A percentile compares a stretch with the other conserved stretches of the same genome.
phyloP scores from a whole-genome alignment of 352 stramenopile species.

The Phytophthora citrophthora region DNA sequence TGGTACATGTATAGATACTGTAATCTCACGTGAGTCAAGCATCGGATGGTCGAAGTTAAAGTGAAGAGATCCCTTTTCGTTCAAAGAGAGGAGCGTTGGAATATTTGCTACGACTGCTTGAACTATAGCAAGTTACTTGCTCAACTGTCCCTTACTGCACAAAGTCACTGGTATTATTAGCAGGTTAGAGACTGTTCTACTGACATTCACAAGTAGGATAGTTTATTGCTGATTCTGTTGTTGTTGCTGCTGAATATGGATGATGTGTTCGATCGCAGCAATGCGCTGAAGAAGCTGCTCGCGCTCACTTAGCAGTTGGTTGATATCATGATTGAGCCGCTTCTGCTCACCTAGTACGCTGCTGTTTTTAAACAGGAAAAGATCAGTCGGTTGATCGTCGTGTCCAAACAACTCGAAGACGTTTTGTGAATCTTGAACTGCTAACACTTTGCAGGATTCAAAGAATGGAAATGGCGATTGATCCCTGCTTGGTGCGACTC shows the following conservation, averaged over 20 bases:
- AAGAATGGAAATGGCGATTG: constrained; percentile 10
- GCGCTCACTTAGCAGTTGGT: constrained; percentile 44
- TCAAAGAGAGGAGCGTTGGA: too few species aligned
- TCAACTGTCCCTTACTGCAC: too few species aligned
- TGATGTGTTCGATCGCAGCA: constrained; percentile 42
- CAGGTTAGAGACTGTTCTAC: too few species aligned
- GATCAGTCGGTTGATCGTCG: constrained; percentile 7
- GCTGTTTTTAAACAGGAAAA: constrained; percentile 3
- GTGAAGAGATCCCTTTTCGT: too few species aligned
- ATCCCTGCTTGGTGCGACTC: background rate
- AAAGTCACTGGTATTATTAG: too few species aligned
- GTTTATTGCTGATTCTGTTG: constrained; percentile 1
- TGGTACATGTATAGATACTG: too few species aligned
- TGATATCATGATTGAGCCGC: constrained; percentile 12
- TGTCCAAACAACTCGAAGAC: constrained; percentile 34
- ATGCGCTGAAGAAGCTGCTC: constrained; percentile 46
- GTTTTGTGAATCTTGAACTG: constrained; percentile 45
- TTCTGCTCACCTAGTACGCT: background rate
- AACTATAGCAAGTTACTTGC: too few species aligned
- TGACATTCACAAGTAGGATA: constrained; percentile 4
- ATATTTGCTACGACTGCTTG: too few species aligned
- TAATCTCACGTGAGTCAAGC: too few species aligned
- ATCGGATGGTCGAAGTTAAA: too few species aligned
- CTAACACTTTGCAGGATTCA: constrained; percentile 26
- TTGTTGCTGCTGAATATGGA: constrained; percentile 24